Evolutionary conservation across 2,329 filamentous ascomycete species (phyloP), one percentile per base, ranked within the genome.

Genomic region (Apiospora saccharicola): DNA sequence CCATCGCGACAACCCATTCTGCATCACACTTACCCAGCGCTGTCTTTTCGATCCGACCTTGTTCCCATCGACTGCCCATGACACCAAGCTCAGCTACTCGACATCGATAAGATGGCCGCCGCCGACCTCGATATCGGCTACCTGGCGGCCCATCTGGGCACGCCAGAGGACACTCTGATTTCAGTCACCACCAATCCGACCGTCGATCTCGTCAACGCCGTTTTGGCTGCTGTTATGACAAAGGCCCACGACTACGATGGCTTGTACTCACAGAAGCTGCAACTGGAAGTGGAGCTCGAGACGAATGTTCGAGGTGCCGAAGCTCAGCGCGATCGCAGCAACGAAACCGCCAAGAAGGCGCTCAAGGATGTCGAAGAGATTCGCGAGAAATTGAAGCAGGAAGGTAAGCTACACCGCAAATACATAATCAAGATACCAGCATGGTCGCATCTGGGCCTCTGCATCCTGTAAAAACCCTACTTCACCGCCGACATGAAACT

Each of bases 221-320:
- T 99, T 70, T 88, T 99, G 53, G 87, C 90, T 74, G 92, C 93
- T 37, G 90, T 98, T 70, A 89, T 92, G 34, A 85, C 86, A 43
- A 98, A 96, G 82, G 94, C 94, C 47, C 93, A 92, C 78, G 94
- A 98, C 78, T 92, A 90, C 78, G 94, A 98, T 80, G 89, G 91
- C 51, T 85, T 98, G 53, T 94, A 92, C 77, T 92, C 96, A 13
- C 94, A 97, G 75, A 98, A 98, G 84, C 88, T 98, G 64, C 92
- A 94, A 76, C 86, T 94, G 67, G 94, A 98, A 78, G 96, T 99
- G 64, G 95, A 98, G 85, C 89, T 98, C 10, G 96, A 99, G 82
- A 96, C 94, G 82, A 93, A 92, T 24, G 92, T 98, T 68, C 92
- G 95, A 77, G 93, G 90, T 75, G 92, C 93, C 73, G 96, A 98